Conservation (phyloP, 2,329 filamentous ascomycete genomes). For the Drechslerella dactyloides region DNA sequence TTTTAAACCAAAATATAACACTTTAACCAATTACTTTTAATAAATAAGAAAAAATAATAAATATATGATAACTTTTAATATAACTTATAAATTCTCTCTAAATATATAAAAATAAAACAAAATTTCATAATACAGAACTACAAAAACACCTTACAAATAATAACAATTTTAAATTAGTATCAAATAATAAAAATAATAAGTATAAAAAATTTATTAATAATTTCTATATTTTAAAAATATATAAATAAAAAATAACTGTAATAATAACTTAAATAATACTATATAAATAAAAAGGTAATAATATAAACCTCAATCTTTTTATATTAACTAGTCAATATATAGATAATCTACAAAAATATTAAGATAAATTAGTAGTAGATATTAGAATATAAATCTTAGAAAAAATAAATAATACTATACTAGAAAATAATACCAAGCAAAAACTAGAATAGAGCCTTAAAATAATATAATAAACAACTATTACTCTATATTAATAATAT, state of each 20-base stretch:
- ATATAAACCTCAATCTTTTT: too few species aligned
- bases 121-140: neutral
- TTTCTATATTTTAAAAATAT: constrained; percentile 1
- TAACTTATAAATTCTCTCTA: neutral
- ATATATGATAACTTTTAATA: neutral
- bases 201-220: constrained; percentile 12
- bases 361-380: too few species aligned
- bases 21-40: constrained; percentile 5
- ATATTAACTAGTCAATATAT: too few species aligned
- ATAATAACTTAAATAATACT: constrained; percentile 2
- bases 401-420: too few species aligned
- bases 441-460: too few species aligned
- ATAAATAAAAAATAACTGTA: constrained; percentile 3
- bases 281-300: neutral
- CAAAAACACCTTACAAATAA: neutral
- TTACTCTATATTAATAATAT: too few species aligned
- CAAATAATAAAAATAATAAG: neutral
- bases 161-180: neutral
- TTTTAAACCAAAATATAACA: neutral
- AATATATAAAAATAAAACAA: constrained; percentile 10
- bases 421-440: too few species aligned
- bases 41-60: neutral
- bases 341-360: too few species aligned
- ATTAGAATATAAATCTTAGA: too few species aligned
- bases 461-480: too few species aligned